These are phyloP conservation scores for Aaosphaeria pasadenensis DNA, from an alignment of 2,329 filamentous ascomycete genomes.

Conservation along the genomic window DNA sequence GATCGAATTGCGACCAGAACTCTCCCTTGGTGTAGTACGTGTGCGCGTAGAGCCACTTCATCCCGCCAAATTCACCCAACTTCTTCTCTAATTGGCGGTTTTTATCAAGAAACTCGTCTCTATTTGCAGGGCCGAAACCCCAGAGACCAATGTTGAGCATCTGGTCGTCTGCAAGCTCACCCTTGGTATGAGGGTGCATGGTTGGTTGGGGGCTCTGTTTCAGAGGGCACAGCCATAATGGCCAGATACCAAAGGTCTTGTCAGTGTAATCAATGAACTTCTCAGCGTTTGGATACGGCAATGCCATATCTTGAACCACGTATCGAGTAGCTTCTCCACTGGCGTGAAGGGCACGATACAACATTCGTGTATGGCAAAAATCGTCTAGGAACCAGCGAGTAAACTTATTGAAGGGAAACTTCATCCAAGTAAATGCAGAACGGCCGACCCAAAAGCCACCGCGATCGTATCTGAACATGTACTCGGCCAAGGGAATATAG, in stretches of 20 bases:
- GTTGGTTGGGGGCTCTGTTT: constrained; percentile 31
- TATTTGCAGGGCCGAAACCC: constrained; percentile 63
- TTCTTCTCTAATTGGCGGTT: constrained; percentile 62
- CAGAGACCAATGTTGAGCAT: constrained; percentile 65
- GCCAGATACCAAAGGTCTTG: constrained; percentile 42
- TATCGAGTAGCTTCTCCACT: constrained; percentile 59
- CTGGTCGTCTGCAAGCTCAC: constrained; percentile 23
- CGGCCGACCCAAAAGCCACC: constrained; percentile 67
- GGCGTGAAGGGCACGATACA: constrained; percentile 64
- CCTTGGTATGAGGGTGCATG: constrained; percentile 33
- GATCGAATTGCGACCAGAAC: constrained; percentile 66
- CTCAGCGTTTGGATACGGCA: constrained; percentile 43
- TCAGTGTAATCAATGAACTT: constrained; percentile 45
- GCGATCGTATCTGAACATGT: constrained; percentile 69
- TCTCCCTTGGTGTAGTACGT: constrained; percentile 66
- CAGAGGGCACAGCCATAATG: constrained; percentile 50
- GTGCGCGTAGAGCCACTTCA: constrained; percentile 70
- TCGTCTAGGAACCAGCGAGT: constrained; percentile 61
- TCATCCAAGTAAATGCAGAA: constrained; percentile 63
- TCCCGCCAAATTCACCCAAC: constrained; percentile 58
- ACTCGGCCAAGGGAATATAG: constrained; percentile 61
- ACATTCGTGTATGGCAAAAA: constrained; percentile 61
- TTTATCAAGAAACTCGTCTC: constrained; percentile 44
- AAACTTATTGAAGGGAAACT: constrained; percentile 61
- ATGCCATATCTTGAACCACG: constrained; percentile 62